Percentiles rank a stretch among this genome's conserved stretches.
Conservation (phyloP, 2,329 filamentous ascomycete genomes). For the Neoascochyta sp. region DNA sequence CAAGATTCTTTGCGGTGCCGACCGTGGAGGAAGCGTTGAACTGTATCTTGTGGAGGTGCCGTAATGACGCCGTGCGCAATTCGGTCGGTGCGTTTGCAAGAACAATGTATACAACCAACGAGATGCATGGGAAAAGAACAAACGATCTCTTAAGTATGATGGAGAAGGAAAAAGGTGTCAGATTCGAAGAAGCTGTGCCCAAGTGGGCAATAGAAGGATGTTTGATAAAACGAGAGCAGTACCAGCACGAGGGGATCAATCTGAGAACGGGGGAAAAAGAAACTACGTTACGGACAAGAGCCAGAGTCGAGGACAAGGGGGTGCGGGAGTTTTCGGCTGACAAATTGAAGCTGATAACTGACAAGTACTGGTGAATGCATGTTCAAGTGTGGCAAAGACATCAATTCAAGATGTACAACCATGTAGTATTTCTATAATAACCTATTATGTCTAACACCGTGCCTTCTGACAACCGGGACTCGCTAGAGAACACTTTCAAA, state of each 20-base stretch:
- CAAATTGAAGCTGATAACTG: constrained; percentile 20
- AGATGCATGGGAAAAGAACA: constrained; percentile 26
- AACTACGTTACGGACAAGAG: constrained; percentile 20
- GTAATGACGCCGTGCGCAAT: constrained; percentile 31
- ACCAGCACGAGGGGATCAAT: constrained; percentile 29
- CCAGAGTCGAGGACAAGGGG: constrained; percentile 25
- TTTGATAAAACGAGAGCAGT: constrained; percentile 30
- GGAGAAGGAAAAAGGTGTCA: constrained; percentile 18
- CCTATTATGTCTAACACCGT: no score
- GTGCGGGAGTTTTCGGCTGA: constrained; percentile 22
- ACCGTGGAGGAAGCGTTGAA: constrained; percentile 26
- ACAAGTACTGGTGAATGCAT: constrained; percentile 26
- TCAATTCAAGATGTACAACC: no score
- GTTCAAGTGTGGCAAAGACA: no score
- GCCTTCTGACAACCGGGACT: no score
- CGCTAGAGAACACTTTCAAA: no score
- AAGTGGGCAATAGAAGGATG: constrained; percentile 33
- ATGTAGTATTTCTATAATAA: no score
- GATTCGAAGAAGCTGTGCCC: constrained; percentile 25
- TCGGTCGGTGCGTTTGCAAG: constrained; percentile 25
- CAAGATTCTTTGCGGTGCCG: constrained; percentile 26
- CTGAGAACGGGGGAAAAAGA: constrained; percentile 22
- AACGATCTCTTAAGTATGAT: constrained; percentile 23
- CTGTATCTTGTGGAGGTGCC: constrained; percentile 30
- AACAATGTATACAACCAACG: constrained; percentile 20